These are phyloP conservation scores for Diaporthe nobilis DNA, from an alignment of 2,329 filamentous ascomycete species.

Conservation along the genomic window DNA sequence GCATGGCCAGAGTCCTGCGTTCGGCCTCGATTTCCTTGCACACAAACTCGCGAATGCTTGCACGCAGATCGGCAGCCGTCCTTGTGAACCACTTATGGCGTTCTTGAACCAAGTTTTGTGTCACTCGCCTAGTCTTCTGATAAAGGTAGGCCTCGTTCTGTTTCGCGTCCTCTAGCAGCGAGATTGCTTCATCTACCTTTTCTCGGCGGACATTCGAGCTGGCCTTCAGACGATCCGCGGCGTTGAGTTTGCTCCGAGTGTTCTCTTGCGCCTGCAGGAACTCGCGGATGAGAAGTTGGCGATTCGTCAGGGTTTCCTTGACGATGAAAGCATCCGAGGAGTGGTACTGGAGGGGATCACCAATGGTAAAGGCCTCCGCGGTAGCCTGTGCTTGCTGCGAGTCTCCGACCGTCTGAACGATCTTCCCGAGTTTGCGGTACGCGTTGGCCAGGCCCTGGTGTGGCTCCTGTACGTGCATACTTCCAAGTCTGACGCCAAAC, in stretches of 20 bases:
- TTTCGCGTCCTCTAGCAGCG: constrained; percentile 87
- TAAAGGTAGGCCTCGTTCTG: constrained; percentile 85
- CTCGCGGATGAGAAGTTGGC: constrained; percentile 95
- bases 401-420: constrained; percentile 93
- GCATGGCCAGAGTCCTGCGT: constrained; percentile 87
- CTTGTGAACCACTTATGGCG: constrained; percentile 92
- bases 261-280: constrained; percentile 90
- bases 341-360: constrained; percentile 94
- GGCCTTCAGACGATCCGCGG: constrained; percentile 89
- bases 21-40: constrained; percentile 96
- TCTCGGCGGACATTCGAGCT: constrained; percentile 90
- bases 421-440: constrained; percentile 94
- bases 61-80: constrained; percentile 85
- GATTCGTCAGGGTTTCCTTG: constrained; percentile 97
- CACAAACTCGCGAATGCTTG: constrained; percentile 91
- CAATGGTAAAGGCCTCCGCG: constrained; percentile 93
- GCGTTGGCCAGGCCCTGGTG: constrained; percentile 90
- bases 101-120: constrained; percentile 88
- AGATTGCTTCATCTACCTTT: constrained; percentile 98
- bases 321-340: constrained; percentile 97
- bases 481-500: constrained; percentile 89
- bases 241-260: constrained; percentile 85
- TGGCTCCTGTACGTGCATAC: constrained; percentile 90
- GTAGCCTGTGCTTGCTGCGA: constrained; percentile 97
- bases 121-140: constrained; percentile 90